Conservation (phyloP, 2,329 filamentous ascomycete species). For the Epichloe typhina region DNA sequence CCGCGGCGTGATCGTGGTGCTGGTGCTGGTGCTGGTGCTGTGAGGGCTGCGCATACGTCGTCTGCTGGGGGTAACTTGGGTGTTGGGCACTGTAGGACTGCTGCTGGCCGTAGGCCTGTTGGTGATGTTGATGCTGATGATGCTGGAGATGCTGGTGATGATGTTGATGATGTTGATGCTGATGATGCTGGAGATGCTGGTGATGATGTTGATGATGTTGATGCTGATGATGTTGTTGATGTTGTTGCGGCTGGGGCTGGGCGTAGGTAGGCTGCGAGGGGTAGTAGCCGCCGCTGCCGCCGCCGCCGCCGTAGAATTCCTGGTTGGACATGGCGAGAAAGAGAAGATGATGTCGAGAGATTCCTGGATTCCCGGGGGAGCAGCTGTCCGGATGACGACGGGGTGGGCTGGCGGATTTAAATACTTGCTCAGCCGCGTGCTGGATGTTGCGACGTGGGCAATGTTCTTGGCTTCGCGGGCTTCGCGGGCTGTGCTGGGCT, state of each 20-base stretch:
- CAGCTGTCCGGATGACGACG: no score
- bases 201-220: constrained; percentile 2
- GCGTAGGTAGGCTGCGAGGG: constrained; percentile 12
- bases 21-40: background rate
- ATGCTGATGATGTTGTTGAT: constrained; percentile 12
- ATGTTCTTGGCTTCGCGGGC: no score
- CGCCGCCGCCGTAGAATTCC: constrained; percentile 23
- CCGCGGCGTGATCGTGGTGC: no score
- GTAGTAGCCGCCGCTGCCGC: constrained; percentile 10
- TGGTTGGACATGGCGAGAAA: constrained; percentile 22
- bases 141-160: constrained; percentile 1
- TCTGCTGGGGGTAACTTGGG: background rate
- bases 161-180: constrained; percentile 11
- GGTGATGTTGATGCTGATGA: constrained; percentile 11
- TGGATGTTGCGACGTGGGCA: no score
- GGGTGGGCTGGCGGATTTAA: no score
- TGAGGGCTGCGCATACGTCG: background rate
- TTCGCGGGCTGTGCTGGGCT: no score
- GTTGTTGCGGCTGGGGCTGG: constrained; percentile 11
- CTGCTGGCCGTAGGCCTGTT: constrained; percentile 1
- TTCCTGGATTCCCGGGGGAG: background rate
- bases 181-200: background rate
- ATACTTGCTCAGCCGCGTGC: no score
- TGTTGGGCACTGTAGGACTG: constrained; percentile 6
- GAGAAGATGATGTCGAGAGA: no score